Conservation (phyloP, 768 basidiomycete species). For the Tulasnella sp. region DNA sequence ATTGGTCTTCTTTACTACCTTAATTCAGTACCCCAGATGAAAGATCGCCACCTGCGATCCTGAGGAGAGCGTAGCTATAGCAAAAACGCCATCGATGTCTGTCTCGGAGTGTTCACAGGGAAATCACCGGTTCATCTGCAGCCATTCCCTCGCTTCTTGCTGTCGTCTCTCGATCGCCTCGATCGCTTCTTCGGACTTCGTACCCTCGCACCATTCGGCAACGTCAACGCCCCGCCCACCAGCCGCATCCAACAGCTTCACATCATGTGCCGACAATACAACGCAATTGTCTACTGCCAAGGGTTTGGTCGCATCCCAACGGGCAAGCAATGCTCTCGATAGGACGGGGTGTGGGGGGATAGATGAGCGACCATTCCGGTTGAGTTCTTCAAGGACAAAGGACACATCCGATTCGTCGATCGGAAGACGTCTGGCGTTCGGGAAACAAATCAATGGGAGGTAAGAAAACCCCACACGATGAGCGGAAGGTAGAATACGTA, state of each 20-base stretch:
- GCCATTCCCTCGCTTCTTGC: conserved; percentile 45
- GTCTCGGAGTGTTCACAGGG: no score
- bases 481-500: not conserved
- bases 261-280: conserved; percentile 64
- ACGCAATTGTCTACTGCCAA: conserved; percentile 74
- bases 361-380: conserved; percentile 53
- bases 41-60: no score
- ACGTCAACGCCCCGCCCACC: conserved; percentile 23
- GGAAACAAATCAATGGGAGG: not conserved
- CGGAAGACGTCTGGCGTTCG: conserved; percentile 47
- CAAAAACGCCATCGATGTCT: no score
- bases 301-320: conserved; percentile 64
- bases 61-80: no score
- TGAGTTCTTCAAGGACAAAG: conserved; percentile 77
- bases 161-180: conserved; percentile 45
- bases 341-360: conserved; percentile 71
- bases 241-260: conserved; percentile 28
- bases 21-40: no score
- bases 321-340: conserved; percentile 55
- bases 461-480: not conserved
- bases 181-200: conserved; percentile 46
- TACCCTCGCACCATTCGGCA: conserved; percentile 30
- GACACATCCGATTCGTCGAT: conserved; percentile 76
- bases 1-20: no score
- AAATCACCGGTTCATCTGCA: not conserved